Evolutionary conservation across 2,329 filamentous ascomycete species (phyloP), one percentile per base, ranked within the genome.

Genomic region (Fusarium tjaetaba): DNA sequence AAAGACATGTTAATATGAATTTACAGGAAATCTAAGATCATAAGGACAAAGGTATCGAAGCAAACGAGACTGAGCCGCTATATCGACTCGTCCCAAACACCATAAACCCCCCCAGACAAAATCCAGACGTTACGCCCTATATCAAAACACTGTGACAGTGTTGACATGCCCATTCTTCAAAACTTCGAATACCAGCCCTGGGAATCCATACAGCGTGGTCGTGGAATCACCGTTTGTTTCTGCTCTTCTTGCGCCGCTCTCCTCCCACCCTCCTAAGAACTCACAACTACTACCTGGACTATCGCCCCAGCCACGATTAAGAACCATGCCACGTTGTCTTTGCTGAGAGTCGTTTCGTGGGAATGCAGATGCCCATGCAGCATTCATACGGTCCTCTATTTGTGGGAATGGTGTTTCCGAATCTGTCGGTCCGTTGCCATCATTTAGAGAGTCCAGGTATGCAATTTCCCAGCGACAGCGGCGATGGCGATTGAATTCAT

Each of bases 401-500:
- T 91, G 87, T n/a, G 88, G 82, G 75, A 97, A 97, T 1, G 87
- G 85, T 58, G 93, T 93, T 82, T 98, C 96, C 1, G 94, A 97
- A 70, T 88, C 90, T 57, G 94, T 83, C 24, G 83, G 75, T 11
- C 85, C 81, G 7, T 85, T 82, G 16, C 82, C 82, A 16, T 85
- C 80, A 15, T 82, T 80, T 9, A 85, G 80, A 15, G 89, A 83
- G 18, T 81, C 77, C 9, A 91, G 82, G 73, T 92, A 92, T 49
- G 84, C 81, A 58, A 97, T 91, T 58, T 91, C 90, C 96, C 96
- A 99, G 45, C 95, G 90, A 76, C 94, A 94, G 70, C 96, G 90
- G 24, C 96, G 91, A 81, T 98, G 95, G 9, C 96, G 90, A 82
- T 99, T 98, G 84, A 99, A 99, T 16, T 96, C 94, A 80, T 98